phyloP scores from a whole-genome alignment of 352 stramenopile genomes.

The Globisporangium uncinulatum region DNA sequence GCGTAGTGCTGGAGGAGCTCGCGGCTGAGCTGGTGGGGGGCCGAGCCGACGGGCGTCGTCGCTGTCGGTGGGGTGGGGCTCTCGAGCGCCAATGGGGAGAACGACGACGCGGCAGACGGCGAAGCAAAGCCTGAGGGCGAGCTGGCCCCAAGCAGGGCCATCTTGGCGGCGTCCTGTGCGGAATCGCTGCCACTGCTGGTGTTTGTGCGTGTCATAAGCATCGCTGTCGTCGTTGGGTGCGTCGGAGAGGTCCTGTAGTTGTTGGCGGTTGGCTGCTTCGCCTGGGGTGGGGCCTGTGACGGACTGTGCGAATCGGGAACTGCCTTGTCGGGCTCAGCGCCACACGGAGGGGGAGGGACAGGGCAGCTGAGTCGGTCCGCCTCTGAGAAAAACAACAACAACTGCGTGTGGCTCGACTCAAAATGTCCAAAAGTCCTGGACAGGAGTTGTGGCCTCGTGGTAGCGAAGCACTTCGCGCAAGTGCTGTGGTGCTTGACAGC shows the following conservation, averaged over 20 bases:
- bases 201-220: neutral
- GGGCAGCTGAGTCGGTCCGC: constrained; percentile 8
- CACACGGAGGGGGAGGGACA: neutral
- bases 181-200: neutral
- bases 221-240: neutral
- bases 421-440: too few relatives aligned
- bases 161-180: constrained; percentile 3
- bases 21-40: constrained; percentile 6
- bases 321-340: neutral
- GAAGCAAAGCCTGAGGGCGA: neutral
- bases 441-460: too few relatives aligned
- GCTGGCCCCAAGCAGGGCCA: constrained; percentile 6
- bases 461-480: too few relatives aligned
- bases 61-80: neutral
- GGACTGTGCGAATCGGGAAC: constrained; percentile 1
- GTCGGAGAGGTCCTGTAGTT: too few relatives aligned
- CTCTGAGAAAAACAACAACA: constrained; percentile 9
- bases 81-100: neutral
- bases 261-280: too few relatives aligned
- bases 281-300: neutral
- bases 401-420: constrained; percentile 1
- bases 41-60: neutral
- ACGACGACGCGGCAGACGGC: neutral
- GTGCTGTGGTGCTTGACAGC: too few relatives aligned
- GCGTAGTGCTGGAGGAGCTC: constrained; percentile 16